These are phyloP conservation scores for Kodamaea alishanica DNA, from an alignment of 1,139 yeast species.

Conservation along the genomic window DNA sequence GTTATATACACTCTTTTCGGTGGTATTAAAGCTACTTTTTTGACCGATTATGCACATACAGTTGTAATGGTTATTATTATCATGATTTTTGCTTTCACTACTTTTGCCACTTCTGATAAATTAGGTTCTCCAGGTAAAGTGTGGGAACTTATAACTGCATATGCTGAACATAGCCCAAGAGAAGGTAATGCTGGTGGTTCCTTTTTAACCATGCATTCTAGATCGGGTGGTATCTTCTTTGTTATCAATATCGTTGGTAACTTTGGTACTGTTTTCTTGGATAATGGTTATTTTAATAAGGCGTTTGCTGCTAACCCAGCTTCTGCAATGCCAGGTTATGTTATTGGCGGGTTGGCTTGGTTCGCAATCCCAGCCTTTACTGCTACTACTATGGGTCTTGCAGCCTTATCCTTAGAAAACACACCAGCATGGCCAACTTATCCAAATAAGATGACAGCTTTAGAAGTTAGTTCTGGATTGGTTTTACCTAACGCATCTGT, in stretches of 20 bases:
- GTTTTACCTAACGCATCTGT: constrained; percentile 86
- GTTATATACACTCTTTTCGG: constrained; percentile 81
- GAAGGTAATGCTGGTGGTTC: constrained; percentile 76
- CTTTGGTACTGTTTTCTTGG: constrained; percentile 85
- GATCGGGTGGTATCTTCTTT: constrained; percentile 75
- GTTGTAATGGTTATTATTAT: constrained; percentile 58
- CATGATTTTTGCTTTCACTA: constrained; percentile 57
- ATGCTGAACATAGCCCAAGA: constrained; percentile 58
- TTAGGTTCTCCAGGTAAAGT: constrained; percentile 81
- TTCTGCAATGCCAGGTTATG: constrained; percentile 85
- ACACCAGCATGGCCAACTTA: constrained; percentile 73
- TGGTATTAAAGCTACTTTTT: constrained; percentile 85
- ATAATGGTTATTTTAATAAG: constrained; percentile 87
- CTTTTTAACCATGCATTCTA: constrained; percentile 75
- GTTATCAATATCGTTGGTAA: constrained; percentile 82
- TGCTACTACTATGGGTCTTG: constrained; percentile 82
- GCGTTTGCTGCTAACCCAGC: constrained; percentile 86
- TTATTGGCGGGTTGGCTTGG: constrained; percentile 90
- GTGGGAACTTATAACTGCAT: constrained; percentile 62
- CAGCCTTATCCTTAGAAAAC: constrained; percentile 67
- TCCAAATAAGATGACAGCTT: constrained; percentile 60
- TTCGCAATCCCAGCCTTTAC: constrained; percentile 81
- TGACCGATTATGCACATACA: constrained; percentile 83
- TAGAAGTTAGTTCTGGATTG: constrained; percentile 74
- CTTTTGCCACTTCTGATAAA: constrained; percentile 56